Evolutionary conservation across 768 basidiomycete species (phyloP).

Genomic region (Podaxis sp.): DNA sequence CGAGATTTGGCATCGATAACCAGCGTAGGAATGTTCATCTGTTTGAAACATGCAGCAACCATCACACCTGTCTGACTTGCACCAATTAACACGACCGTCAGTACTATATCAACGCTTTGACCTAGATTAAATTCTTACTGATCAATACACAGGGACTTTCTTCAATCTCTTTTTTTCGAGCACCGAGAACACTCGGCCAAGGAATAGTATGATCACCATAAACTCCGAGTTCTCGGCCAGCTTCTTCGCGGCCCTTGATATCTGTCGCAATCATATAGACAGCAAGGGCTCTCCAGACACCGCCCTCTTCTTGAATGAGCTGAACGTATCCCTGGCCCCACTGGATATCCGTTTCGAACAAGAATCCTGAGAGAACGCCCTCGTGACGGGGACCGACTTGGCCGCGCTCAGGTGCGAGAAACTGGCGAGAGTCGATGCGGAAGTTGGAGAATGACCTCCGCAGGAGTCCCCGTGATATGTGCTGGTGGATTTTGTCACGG

Average conservation of each 20-base stretch:
- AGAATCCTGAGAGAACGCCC: conserved; percentile 5
- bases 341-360: conserved; percentile 9
- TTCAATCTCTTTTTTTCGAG: conserved; percentile 2
- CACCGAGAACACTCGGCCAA: not conserved
- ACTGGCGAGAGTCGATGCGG: not conserved
- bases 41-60: conserved; percentile 10
- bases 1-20: conserved; percentile 9
- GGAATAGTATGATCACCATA: conserved; percentile 5
- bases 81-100: not conserved
- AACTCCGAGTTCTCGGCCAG: not conserved
- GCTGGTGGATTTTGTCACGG: conserved; percentile 3
- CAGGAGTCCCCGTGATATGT: not conserved
- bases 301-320: not conserved
- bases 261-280: conserved; percentile 2
- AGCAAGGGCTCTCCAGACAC: conserved; percentile 7
- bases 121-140: not conserved
- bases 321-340: conserved; percentile 12
- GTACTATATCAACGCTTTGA: not conserved
- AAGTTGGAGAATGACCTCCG: conserved; percentile 9
- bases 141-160: conserved; percentile 4
- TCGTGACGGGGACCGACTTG: not conserved
- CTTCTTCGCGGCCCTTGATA: conserved; percentile 13
- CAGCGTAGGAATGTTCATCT: conserved; percentile 10
- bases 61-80: conserved; percentile 4
- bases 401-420: conserved; percentile 5